phyloP scores from a whole-genome alignment of 2,329 filamentous ascomycete genomes.

The Westerdykella ornata region DNA sequence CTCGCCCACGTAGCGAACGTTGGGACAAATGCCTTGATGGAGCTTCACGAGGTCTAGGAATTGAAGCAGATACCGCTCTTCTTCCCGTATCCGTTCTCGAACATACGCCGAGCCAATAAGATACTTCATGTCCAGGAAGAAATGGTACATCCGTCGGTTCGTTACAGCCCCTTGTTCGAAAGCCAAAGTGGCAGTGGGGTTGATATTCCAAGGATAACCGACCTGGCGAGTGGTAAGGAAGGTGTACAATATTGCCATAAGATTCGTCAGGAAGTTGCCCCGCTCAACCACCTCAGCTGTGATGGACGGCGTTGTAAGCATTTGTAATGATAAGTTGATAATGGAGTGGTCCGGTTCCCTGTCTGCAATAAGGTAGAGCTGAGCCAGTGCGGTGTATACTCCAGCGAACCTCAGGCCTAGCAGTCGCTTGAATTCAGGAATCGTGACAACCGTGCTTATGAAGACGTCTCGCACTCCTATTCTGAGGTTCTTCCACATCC shows the following conservation, averaged over 20 bases:
- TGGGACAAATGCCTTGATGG: slow-evolving; percentile 95
- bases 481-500: slow-evolving; percentile 93
- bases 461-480: slow-evolving; percentile 88
- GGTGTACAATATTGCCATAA: slow-evolving; percentile 95
- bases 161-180: slow-evolving; percentile 94
- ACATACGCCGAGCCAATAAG: slow-evolving; percentile 84
- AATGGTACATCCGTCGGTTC: slow-evolving; percentile 93
- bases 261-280: slow-evolving; percentile 89
- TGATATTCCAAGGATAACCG: slow-evolving; percentile 83
- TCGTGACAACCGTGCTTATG: slow-evolving; percentile 90
- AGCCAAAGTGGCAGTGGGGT: slow-evolving; percentile 75
- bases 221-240: slow-evolving; percentile 95
- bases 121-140: slow-evolving; percentile 91
- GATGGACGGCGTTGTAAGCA: slow-evolving; percentile 93
- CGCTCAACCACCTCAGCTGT: slow-evolving; percentile 91
- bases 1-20: slow-evolving; percentile 82
- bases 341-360: slow-evolving; percentile 97
- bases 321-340: slow-evolving; percentile 93
- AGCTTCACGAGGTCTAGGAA: slow-evolving; percentile 94
- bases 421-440: slow-evolving; percentile 92
- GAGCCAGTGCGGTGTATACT: slow-evolving; percentile 85
- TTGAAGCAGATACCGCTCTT: slow-evolving; percentile 83
- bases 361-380: slow-evolving; percentile 92
- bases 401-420: slow-evolving; percentile 90
- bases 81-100: slow-evolving; percentile 72